These are phyloP conservation scores for Adansonia gregorii DNA, from an alignment of 441 rosid species.

Conservation along the genomic window DNA sequence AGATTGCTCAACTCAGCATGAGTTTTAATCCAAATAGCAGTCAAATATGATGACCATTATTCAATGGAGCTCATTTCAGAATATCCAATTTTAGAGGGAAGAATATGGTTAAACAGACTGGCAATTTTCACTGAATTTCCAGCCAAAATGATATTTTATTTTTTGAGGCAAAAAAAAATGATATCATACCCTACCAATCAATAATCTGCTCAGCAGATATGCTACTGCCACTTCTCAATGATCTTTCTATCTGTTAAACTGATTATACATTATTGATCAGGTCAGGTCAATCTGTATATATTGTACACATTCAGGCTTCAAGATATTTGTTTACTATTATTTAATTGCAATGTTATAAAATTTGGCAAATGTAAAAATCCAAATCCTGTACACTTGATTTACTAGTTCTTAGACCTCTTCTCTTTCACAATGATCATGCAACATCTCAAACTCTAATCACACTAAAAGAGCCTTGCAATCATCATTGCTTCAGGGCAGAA, in stretches of 20 bases:
- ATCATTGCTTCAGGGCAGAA: background rate
- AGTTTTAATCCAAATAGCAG: too few species aligned
- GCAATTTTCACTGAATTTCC: background rate
- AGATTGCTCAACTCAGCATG: too few species aligned
- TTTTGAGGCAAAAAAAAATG: background rate
- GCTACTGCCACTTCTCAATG: background rate
- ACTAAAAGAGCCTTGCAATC: background rate
- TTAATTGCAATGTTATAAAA: background rate
- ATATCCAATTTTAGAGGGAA: too few species aligned
- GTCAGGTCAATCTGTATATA: background rate
- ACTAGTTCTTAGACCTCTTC: background rate
- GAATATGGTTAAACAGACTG: background rate
- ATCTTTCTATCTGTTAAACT: background rate
- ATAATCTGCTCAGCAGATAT: background rate
- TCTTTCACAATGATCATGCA: too few species aligned
- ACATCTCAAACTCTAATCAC: too few species aligned
- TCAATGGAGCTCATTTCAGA: too few species aligned
- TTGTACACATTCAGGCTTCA: constrained; percentile 1
- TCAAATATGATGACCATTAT: too few species aligned
- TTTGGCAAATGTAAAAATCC: background rate
- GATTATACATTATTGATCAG: background rate
- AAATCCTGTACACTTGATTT: background rate
- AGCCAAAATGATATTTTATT: background rate
- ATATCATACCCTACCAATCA: background rate
- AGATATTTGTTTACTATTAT: background rate